A percentile compares a stretch with the other conserved stretches of the same genome.
phyloP scores from a whole-genome alignment of 2,329 filamentous ascomycete genomes.

The Aspergillus spinulosporus region DNA sequence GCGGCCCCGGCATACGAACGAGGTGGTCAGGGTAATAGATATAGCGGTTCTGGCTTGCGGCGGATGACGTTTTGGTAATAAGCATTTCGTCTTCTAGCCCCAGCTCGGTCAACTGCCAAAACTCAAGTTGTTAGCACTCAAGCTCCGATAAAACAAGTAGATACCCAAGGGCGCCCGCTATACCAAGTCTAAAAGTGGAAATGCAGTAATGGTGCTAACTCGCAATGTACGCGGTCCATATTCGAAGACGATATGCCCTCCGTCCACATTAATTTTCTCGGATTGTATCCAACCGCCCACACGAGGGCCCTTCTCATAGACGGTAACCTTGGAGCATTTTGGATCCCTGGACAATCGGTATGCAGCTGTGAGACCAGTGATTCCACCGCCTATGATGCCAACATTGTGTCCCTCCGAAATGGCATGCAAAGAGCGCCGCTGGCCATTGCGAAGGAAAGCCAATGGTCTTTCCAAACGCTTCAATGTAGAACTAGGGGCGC shows the following conservation, averaged over 20 bases:
- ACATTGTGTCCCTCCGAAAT: slow-evolving; percentile 44
- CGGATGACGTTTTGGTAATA: slow-evolving; percentile 51
- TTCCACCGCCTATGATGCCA: slow-evolving; percentile 75
- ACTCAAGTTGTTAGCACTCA: neutral
- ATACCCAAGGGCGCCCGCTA: slow-evolving; percentile 25
- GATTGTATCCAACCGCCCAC: slow-evolving; percentile 85
- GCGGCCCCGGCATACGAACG: slow-evolving; percentile 59
- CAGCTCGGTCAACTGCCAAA: slow-evolving; percentile 57
- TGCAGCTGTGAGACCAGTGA: slow-evolving; percentile 77
- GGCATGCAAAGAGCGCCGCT: slow-evolving; percentile 23
- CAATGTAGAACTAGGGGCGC: slow-evolving; percentile 25
- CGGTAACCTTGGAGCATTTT: slow-evolving; percentile 69
- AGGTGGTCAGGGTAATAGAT: slow-evolving; percentile 87
- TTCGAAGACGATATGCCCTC: slow-evolving; percentile 72
- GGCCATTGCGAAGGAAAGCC: slow-evolving; percentile 19
- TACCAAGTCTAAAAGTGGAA: slow-evolving; percentile 72
- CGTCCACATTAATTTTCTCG: slow-evolving; percentile 58
- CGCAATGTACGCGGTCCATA: slow-evolving; percentile 77
- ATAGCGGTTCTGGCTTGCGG: slow-evolving; percentile 66
- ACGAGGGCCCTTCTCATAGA: slow-evolving; percentile 72
- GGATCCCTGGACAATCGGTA: slow-evolving; percentile 72
- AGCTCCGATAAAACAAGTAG: neutral
- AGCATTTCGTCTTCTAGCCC: slow-evolving; percentile 59
- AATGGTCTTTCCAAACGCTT: slow-evolving; percentile 23
- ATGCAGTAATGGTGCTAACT: slow-evolving; percentile 57